A percentile compares a stretch with the other conserved stretches of the same genome.
phyloP scores from a whole-genome alignment of 768 basidiomycete genomes.

The Leccinum disarticulatum region DNA sequence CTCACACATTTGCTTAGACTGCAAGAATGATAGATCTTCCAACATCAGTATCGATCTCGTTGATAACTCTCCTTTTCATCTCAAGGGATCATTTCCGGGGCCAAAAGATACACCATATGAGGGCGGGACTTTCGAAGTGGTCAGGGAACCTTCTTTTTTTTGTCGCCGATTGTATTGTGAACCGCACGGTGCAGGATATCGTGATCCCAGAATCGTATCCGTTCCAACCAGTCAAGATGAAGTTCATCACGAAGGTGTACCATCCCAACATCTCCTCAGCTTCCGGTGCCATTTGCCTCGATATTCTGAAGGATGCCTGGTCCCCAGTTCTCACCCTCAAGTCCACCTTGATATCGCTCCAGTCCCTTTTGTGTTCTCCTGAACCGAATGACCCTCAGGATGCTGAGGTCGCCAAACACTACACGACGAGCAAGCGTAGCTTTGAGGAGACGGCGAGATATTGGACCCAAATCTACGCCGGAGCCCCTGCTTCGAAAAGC shows the following conservation, averaged over 20 bases:
- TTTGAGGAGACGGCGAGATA: constrained; percentile 93
- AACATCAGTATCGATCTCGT: constrained; percentile 84
- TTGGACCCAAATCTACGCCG: constrained; percentile 93
- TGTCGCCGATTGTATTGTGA: background rate
- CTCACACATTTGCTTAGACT: constrained; percentile 51
- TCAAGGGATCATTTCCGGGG: constrained; percentile 88
- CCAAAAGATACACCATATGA: constrained; percentile 93
- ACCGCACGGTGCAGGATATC: constrained; percentile 63
- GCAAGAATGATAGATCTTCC: constrained; percentile 92
- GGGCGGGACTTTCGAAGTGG: constrained; percentile 89
- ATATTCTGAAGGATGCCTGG: constrained; percentile 88
- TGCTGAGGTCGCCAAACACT: constrained; percentile 97
- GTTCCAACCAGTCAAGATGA: constrained; percentile 97
- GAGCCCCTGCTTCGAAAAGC: constrained; percentile 55
- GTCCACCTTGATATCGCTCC: constrained; percentile 92
- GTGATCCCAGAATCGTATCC: constrained; percentile 89
- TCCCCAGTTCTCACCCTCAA: constrained; percentile 94
- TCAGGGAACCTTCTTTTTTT: constrained; percentile 42
- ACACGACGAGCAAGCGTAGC: constrained; percentile 79
- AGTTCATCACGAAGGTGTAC: constrained; percentile 95
- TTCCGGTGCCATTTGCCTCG: constrained; percentile 93
- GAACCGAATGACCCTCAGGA: constrained; percentile 98
- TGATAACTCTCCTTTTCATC: constrained; percentile 88
- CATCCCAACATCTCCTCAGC: constrained; percentile 95
- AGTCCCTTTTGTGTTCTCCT: constrained; percentile 88